Base-by-base conservation (phyloP, 1,284 basidiomycete species). In the Xanthoconium separans region DNA sequence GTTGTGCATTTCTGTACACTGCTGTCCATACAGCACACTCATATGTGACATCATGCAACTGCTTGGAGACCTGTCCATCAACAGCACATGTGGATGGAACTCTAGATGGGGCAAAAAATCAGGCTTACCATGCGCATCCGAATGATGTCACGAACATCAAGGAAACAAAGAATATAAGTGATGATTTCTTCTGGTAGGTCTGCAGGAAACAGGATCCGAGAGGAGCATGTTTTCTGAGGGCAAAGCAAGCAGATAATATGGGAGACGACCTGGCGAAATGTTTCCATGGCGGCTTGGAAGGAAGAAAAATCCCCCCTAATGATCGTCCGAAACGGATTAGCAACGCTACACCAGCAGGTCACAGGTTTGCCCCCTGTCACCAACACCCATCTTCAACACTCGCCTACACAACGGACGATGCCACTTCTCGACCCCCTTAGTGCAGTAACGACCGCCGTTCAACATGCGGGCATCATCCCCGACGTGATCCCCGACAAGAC, bases 381-480 rank as follows among this genome's bases (percentile, higher is more conserved):
- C 24, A 36, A 45, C 51, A 42, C 18, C 22, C 42, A 50, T 15
- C 43, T 31, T 22, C 27, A 44, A 34, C 45, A 7, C 6, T 18
- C 43, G 2, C 10, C 27, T 3, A 51, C 40, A 52, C 34, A 20
- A 63, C 39, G 24, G 18, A 44, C 10, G 2, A 65, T 65, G 64
- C 50, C 66, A 39, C 55, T 64, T 47, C 37, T 70, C 15, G 77
- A 79, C 56, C 75, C 77, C 11, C 66, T 81, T 27, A 65, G 69
- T 20, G 67, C 73, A 36, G 69, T 84, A 16, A 61, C 73, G 12
- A 40, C 61, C 39, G 65, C 75, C 6, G 72, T 84, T 53, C 63
- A 73, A 55, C 61, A 69, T 27, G 73, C 75, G 16, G 64, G 75
- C n/a, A 71, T 86, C 55, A 79, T 84, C 46, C 80, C 83, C 4